A percentile compares a stretch with the other conserved stretches of the same genome.
Evolutionary conservation across 2,329 filamentous ascomycete genomes (phyloP).

Genomic region (Alternaria sp.): DNA sequence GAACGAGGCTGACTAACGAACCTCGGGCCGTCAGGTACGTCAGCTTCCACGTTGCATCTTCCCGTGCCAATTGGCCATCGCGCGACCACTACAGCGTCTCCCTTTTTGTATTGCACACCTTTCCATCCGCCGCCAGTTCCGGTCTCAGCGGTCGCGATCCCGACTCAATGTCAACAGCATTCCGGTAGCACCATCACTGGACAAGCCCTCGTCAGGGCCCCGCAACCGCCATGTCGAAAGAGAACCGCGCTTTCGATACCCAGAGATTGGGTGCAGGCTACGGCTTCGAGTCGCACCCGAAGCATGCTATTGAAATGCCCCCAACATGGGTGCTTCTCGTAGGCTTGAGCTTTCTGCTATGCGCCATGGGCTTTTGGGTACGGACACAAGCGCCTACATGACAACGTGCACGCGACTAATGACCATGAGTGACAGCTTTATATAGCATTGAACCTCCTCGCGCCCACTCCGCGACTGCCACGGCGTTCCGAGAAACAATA

Average conservation of each 20-base stretch:
- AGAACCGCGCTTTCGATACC: conserved; percentile 37
- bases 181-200: conserved; percentile 25
- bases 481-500: conserved; percentile 84
- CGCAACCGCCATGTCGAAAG: conserved; percentile 23
- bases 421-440: conserved; percentile 61
- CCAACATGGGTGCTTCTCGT: conserved; percentile 42
- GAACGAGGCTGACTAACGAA: conserved; percentile 3
- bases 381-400: neutral
- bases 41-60: conserved; percentile 48
- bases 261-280: conserved; percentile 28
- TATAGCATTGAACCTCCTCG: conserved; percentile 72
- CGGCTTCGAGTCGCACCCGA: conserved; percentile 36
- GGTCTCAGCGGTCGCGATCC: conserved; percentile 9
- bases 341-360: conserved; percentile 29
- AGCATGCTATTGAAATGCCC: conserved; percentile 33
- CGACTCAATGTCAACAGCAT: conserved; percentile 26
- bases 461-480: conserved; percentile 78
- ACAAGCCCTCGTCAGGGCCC: conserved; percentile 14
- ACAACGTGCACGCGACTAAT: neutral
- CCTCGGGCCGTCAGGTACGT: conserved; percentile 13
- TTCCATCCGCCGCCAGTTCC: neutral
- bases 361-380: conserved; percentile 41
- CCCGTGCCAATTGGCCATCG: conserved; percentile 32
- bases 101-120: neutral
- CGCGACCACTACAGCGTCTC: conserved; percentile 18